phyloP scores from a whole-genome alignment of 2,329 filamentous ascomycete genomes.

The Escovopsis sp. region DNA sequence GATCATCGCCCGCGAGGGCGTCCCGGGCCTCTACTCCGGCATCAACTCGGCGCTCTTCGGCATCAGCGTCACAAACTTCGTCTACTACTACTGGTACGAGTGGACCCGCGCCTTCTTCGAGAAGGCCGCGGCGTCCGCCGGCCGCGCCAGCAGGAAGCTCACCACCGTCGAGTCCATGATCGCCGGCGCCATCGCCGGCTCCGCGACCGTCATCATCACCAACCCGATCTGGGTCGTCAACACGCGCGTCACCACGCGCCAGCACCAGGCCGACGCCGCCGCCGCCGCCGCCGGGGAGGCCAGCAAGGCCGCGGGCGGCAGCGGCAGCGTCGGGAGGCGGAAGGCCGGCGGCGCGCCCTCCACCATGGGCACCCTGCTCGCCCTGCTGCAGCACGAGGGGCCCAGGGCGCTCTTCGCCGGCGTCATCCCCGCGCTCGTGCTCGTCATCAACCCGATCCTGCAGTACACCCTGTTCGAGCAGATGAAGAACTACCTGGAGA shows the following conservation, averaged over 20 bases:
- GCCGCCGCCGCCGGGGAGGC: slow-evolving; percentile 21
- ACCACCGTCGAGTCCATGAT: slow-evolving; percentile 90
- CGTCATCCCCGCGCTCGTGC: slow-evolving; percentile 78
- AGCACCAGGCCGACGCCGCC: slow-evolving; percentile 36
- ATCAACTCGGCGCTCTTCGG: slow-evolving; percentile 91
- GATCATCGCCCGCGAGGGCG: slow-evolving; percentile 84
- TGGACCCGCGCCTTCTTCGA: slow-evolving; percentile 86
- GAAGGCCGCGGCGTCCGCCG: slow-evolving; percentile 55
- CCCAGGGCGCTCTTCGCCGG: slow-evolving; percentile 76
- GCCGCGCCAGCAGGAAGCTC: slow-evolving; percentile 64
- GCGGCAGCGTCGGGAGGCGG: too few species aligned
- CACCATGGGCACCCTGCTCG: slow-evolving; percentile 67
- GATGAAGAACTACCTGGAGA: slow-evolving; percentile 83
- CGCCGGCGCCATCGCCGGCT: slow-evolving; percentile 83
- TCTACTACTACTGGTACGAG: slow-evolving; percentile 99
- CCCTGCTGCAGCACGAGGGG: slow-evolving; percentile 72
- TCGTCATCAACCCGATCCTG: slow-evolving; percentile 95
- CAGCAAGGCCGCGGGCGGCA: slow-evolving; percentile 21
- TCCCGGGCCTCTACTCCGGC: slow-evolving; percentile 79
- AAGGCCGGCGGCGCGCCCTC: slow-evolving; percentile 31
- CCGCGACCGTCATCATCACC: slow-evolving; percentile 85
- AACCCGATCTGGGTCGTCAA: slow-evolving; percentile 99
- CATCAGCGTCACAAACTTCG: slow-evolving; percentile 97
- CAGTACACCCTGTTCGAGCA: slow-evolving; percentile 99
- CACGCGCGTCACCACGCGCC: slow-evolving; percentile 90